Conservation (phyloP, 345 rosid species). For the Isatis tinctoria region DNA sequence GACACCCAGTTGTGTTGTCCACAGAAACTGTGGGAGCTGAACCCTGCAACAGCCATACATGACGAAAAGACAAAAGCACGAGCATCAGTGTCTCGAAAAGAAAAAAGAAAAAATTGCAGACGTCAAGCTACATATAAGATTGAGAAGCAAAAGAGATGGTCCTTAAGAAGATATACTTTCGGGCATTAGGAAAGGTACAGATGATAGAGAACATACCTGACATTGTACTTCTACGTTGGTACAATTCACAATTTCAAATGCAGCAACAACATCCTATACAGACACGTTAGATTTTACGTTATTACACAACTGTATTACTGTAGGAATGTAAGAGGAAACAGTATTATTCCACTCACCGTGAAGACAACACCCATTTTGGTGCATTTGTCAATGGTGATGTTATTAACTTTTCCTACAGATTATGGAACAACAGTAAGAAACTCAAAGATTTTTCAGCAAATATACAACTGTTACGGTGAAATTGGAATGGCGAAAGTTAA, state of each 20-base stretch:
- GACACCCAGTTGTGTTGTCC: conserved; percentile 90
- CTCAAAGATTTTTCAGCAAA: conserved; percentile 5
- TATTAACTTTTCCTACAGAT: conserved; percentile 91
- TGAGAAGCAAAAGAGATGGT: neutral
- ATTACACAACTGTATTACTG: neutral
- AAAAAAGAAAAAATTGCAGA: neutral
- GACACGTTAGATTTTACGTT: neutral
- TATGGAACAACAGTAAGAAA: conserved; percentile 8
- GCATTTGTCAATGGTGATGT: conserved; percentile 94
- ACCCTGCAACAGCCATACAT: conserved; percentile 49
- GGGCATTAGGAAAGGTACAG: neutral
- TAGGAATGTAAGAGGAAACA: neutral
- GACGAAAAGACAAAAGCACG: neutral
- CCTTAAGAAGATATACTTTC: neutral
- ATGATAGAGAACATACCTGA: conserved; percentile 55
- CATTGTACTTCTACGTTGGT: conserved; percentile 93
- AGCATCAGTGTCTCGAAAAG: neutral
- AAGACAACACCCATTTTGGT: conserved; percentile 90
- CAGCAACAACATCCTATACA: conserved; percentile 95
- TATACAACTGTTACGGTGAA: conserved; percentile 4
- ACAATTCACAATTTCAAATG: conserved; percentile 96
- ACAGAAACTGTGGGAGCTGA: conserved; percentile 93
- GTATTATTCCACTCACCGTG: conserved; percentile 47
- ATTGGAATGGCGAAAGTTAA: conserved; percentile 13
- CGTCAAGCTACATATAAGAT: neutral